Base-by-base conservation (phyloP, 2,329 filamentous ascomycete genomes). In the Onygenales sp. region DNA sequence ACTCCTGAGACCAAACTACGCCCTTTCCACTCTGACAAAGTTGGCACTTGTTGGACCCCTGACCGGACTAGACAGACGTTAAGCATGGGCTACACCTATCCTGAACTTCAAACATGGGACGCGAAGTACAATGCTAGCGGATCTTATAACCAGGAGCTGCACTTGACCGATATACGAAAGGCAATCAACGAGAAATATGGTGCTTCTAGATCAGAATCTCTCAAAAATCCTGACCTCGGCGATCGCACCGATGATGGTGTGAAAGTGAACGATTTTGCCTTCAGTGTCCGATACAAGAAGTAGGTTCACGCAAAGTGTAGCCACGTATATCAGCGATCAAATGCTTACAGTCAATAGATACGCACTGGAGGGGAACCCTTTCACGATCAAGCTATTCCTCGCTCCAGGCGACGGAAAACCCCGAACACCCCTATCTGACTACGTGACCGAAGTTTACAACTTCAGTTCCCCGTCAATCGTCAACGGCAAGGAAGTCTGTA, bases 91-190 rank as follows among this genome's bases (percentile, higher is more conserved):
- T 51, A 51, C 32, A 51, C 49, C 3, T 51, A 51, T 44, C 49
- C 49, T 32, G 49, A 51, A 31, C 41, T 51, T 21, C 47, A 49
- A 49, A 42, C 47, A 32, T 49, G 47, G 47, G 47, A 49, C 47
- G 8, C 47, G 17, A 49, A 49, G 41, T 49, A 49, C 36, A 39
- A 49, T 31, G 8, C 47, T 14, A 11, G 35, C 11, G 47, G 47
- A 9, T n/a, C 47, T 2, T 49, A 49, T 41, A 42, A 49, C 21
- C 27, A n/a, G 11, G 47, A 49, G 4, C 21, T 49, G 32, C 47
- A 49, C 21, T 38, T 49, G 36, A 41, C 47, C 41, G 47, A 49
- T 27, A 39, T 49, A 13, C 13, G 21, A n/a, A 41, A 31, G 32
- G 31, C 21, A 10, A 41, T 49, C 8, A 49, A 49, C 21, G 47